phyloP scores from a whole-genome alignment of 768 basidiomycete genomes.

The Mycena crocata region DNA sequence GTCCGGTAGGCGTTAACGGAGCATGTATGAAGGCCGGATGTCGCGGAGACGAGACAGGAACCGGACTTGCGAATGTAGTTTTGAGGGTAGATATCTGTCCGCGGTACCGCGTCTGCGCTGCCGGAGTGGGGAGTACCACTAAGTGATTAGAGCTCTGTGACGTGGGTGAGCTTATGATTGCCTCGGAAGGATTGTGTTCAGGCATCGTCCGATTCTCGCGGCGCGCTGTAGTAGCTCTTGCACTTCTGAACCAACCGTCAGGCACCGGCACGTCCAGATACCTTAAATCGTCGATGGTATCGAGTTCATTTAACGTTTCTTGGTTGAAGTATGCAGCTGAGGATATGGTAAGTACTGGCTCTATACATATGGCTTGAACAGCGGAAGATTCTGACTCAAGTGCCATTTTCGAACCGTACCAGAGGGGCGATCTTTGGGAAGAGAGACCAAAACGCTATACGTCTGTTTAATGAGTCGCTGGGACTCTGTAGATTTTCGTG shows the following conservation, averaged over 20 bases:
- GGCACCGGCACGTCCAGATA: slow-evolving; percentile 76
- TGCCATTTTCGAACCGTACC: slow-evolving; percentile 82
- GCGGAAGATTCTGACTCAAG: slow-evolving; percentile 65
- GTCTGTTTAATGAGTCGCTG: slow-evolving; percentile 86
- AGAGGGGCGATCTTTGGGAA: slow-evolving; percentile 63
- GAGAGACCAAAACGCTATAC: slow-evolving; percentile 82
- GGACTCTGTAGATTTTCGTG: slow-evolving; percentile 58
- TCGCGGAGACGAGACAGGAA: slow-evolving; percentile 28
- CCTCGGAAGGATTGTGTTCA: slow-evolving; percentile 25
- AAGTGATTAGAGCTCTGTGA: slow-evolving; percentile 22
- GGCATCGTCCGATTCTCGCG: slow-evolving; percentile 55
- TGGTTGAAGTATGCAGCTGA: slow-evolving; percentile 89
- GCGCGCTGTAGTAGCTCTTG: slow-evolving; percentile 73
- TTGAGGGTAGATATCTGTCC: slow-evolving; percentile 28
- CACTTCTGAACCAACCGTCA: slow-evolving; percentile 83
- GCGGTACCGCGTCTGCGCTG: slow-evolving; percentile 36
- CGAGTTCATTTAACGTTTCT: slow-evolving; percentile 75
- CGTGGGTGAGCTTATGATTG: slow-evolving; percentile 28
- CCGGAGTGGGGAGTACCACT: slow-evolving; percentile 25
- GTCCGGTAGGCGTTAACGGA: slow-evolving; percentile 24
- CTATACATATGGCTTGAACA: slow-evolving; percentile 23
- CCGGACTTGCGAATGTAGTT: slow-evolving; percentile 17
- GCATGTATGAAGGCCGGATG: slow-evolving; percentile 21
- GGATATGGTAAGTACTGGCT: slow-evolving; percentile 43
- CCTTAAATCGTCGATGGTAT: slow-evolving; percentile 77